phyloP scores from a whole-genome alignment of 352 stramenopile species.

The Hyphochytrium catenoides region DNA sequence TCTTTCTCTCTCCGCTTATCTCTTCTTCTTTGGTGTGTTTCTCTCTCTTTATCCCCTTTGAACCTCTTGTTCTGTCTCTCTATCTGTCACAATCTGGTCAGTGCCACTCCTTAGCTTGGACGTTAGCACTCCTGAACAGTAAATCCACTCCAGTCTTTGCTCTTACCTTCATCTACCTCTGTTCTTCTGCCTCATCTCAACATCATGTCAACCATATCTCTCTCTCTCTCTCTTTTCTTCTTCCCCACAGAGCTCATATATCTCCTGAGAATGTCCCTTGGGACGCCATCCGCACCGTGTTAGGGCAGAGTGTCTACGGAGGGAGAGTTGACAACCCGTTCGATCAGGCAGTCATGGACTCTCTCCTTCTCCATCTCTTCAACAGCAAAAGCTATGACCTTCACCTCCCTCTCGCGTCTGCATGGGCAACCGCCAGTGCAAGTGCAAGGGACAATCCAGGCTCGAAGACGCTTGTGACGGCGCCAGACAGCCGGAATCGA shows the following conservation, averaged over 20 bases:
- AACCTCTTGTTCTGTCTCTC: too few species aligned
- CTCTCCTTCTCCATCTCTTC: conserved; percentile 78
- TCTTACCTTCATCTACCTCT: too few species aligned
- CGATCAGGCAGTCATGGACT: conserved; percentile 85
- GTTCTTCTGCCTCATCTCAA: too few species aligned
- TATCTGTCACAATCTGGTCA: too few species aligned
- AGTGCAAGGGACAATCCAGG: conserved; percentile 18
- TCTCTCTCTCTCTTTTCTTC: too few species aligned
- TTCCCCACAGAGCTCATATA: conserved; percentile 63
- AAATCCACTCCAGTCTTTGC: too few species aligned
- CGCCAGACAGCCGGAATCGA: conserved; percentile 43
- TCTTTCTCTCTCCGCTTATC: too few species aligned
- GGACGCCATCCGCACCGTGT: conserved; percentile 83
- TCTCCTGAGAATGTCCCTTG: conserved; percentile 94
- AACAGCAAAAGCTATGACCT: conserved; percentile 79
- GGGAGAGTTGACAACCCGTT: conserved; percentile 87
- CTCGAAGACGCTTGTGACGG: conserved; percentile 30
- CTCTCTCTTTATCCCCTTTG: too few species aligned
- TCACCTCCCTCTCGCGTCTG: conserved; percentile 46
- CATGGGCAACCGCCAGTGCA: conserved; percentile 23
- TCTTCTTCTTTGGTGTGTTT: too few species aligned
- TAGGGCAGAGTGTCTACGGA: conserved; percentile 93
- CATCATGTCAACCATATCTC: too few species aligned
- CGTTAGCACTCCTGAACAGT: too few species aligned
- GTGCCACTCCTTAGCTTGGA: too few species aligned